Conservation (phyloP, 106 monocot genomes). For the Chionographis japonica region DNA sequence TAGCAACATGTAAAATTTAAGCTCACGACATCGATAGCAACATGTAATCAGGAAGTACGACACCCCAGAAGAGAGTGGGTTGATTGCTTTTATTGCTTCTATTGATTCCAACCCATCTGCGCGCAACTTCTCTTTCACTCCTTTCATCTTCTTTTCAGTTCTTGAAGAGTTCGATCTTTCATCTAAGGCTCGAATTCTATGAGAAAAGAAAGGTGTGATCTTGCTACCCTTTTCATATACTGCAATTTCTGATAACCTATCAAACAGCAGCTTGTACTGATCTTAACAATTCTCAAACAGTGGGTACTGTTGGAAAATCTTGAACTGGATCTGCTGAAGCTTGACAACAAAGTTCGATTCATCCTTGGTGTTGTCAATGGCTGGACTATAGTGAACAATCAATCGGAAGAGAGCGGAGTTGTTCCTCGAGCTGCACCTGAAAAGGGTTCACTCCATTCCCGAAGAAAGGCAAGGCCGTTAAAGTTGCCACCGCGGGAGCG, state of each 20-base stretch:
- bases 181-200: slow-evolving; percentile 62
- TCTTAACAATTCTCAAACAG: slow-evolving; percentile 27
- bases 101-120: background rate
- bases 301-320: slow-evolving; percentile 53
- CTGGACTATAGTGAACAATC: slow-evolving; percentile 56
- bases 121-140: background rate
- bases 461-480: slow-evolving; percentile 47
- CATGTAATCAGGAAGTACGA: slow-evolving; percentile 95
- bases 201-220: slow-evolving; percentile 78
- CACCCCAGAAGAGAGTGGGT: slow-evolving; percentile 80
- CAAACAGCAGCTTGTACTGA: background rate
- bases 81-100: background rate
- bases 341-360: slow-evolving; percentile 85
- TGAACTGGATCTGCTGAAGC: slow-evolving; percentile 62
- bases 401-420: slow-evolving; percentile 73
- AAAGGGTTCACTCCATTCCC: slow-evolving; percentile 86
- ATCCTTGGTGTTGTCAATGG: slow-evolving; percentile 70
- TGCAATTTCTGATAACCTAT: no score
- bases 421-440: slow-evolving; percentile 59
- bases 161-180: slow-evolving; percentile 80
- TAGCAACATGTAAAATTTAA: slow-evolving; percentile 89
- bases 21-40: slow-evolving; percentile 67
- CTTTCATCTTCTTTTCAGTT: slow-evolving; percentile 34
- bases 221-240: no score
- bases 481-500: slow-evolving; percentile 39